Base-by-base conservation (phyloP, 345 rosid genomes). In the Salix udensis region DNA sequence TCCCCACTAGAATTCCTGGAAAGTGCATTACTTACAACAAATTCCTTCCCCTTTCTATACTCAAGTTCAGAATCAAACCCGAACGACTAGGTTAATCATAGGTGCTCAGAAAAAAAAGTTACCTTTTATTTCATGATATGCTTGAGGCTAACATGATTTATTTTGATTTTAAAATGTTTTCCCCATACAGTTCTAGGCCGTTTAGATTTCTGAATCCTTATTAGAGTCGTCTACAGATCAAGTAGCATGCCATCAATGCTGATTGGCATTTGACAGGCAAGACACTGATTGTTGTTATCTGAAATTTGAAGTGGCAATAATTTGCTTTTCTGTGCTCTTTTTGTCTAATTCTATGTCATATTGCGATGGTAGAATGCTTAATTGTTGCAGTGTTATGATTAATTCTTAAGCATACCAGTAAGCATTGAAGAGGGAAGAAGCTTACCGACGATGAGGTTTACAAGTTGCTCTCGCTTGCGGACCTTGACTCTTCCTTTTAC, bases 381-480 rank as follows among this genome's bases (percentile, higher is more conserved):
- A n/a, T n/a, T 58, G 62, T n/a, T n/a, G 62, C 12, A 1, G 24
- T 21, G 3, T n/a, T n/a, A 0, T 9, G 26, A n/a, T 58, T 58
- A 58, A 3, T 58, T 24, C 62, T 9, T n/a, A n/a, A 21, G 26
- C 62, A 55, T 55, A n/a, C 62, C 62, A 8, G 62, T 21, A n/a
- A 55, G 4, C n/a, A 9, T 58, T 95, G 84, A 88, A 78, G 65
- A n/a, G 97, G 97, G n/a, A 62, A 86, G 80, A 91, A 85, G 74
- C 82, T 95, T 7, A 85, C 76, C 21, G 96, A 88, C 7, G 42
- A 31, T 24, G 92, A 88, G 74, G 88, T 91, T 58, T 64, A 70
- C 80, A 88, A 86, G 85, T 81, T 95, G 82, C 85, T 93, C 12
- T 81, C 73, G 0, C 88, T 95, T 34, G 98, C 97, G 0, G 97